Evolutionary conservation across 2,329 filamentous ascomycete species (phyloP), one percentile per base, ranked within the genome.

Genomic region (Scedosporium boydii): DNA sequence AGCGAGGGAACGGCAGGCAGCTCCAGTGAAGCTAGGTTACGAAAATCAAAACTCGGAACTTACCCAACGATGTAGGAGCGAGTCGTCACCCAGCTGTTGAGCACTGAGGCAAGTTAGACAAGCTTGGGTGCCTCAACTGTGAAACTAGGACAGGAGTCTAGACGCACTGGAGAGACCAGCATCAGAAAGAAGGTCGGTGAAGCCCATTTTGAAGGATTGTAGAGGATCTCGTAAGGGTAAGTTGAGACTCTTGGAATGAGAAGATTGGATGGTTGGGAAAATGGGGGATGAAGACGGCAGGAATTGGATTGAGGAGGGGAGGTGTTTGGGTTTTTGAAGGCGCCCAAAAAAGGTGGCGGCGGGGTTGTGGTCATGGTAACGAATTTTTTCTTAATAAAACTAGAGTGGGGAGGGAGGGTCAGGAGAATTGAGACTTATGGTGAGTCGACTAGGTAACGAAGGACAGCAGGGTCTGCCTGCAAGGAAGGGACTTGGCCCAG

Each of bases 51-150:
- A 38, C 34, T 38, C 21, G 14, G 58, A 62, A 86, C 90, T 75
- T 88, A 93, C 90, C 90, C 90, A 78, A 87, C 80, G 72, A 93
- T 87, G 82, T 93, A 93, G 79, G 86, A 90, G 74, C 88, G 86
- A 73, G 87, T 90, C 75, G 81, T 82, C 74, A 89, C 80, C 85
- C 85, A 90, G 80, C 77, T 83, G 81, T 91, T 87, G 71, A 90
- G 84, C 71, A 87, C 84, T 87, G 73, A 55, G 60, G 63, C 55
- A 65, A 64, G 65, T 66, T 66, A 66, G 65, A 66, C 61, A 62
- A 61, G 59, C 59, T 61, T 61, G 59, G 46, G 59, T 61, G 59
- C 59, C 59, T 61, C 46, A 34, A 61, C 21, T 51, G 29, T 56
- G 62, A 62, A 61, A 58, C 63, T 65, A 64, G 63, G 65, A 63